phyloP scores from a whole-genome alignment of 306 rosid species.

The Medicago arabica region DNA sequence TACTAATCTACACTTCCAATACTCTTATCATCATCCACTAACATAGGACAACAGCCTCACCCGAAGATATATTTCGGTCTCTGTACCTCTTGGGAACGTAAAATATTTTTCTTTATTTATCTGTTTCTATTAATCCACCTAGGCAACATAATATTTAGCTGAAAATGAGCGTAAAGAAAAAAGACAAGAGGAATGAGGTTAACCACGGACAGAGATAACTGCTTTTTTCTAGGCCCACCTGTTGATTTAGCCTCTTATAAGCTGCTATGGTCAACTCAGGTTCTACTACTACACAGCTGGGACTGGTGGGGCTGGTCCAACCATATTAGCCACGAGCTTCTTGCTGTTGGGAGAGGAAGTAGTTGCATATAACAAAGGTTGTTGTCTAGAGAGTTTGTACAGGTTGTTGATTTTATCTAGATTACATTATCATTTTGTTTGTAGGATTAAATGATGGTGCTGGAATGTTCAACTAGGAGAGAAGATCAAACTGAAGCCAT shows the following conservation, averaged over 20 bases:
- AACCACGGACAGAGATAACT: constrained; percentile 3
- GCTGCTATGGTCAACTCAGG: constrained; percentile 55
- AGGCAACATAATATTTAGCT: constrained; percentile 25
- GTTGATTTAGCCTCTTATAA: constrained; percentile 39
- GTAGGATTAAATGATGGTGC: constrained; percentile 53
- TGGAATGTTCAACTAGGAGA: constrained; percentile 72
- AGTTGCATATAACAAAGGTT: constrained; percentile 86
- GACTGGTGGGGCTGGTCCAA: constrained; percentile 97
- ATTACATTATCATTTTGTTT: constrained; percentile 45
- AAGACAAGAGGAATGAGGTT: constrained; percentile 1
- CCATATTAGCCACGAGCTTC: constrained; percentile 91
- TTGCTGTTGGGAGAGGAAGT: constrained; percentile 95
- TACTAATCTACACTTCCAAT: background rate
- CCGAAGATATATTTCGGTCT: too few species aligned
- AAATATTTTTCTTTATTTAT: background rate
- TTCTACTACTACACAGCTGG: constrained; percentile 96
- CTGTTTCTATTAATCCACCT: background rate
- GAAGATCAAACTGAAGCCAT: constrained; percentile 86
- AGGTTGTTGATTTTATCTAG: constrained; percentile 34
- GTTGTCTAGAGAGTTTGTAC: constrained; percentile 38
- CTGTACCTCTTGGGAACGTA: background rate
- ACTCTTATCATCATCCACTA: background rate
- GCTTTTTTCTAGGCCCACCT: background rate
- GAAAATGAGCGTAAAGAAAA: constrained; percentile 29
- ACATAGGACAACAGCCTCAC: background rate